These are phyloP conservation scores for Ophiostoma ulmi DNA, from an alignment of 2,329 filamentous ascomycete genomes.

Conservation along the genomic window DNA sequence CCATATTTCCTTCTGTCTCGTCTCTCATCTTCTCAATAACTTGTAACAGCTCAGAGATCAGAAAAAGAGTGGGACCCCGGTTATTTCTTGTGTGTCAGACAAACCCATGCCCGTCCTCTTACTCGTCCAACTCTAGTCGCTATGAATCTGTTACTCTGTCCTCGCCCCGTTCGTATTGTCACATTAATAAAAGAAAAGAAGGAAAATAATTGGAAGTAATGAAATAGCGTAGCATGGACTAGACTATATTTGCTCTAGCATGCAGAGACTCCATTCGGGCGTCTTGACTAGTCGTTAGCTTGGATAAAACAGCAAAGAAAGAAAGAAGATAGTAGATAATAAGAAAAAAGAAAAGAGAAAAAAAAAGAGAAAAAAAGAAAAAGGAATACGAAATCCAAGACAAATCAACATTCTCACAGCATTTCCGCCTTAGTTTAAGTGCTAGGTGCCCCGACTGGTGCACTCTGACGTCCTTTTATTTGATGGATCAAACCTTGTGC, in stretches of 20 bases:
- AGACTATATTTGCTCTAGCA: slow-evolving; percentile 15
- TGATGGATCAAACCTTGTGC: neutral
- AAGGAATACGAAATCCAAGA: neutral
- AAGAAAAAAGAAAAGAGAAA: neutral
- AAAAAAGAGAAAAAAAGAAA: neutral
- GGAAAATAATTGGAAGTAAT: neutral
- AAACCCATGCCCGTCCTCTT: slow-evolving; percentile 21
- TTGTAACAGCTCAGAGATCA: neutral
- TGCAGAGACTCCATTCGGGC: slow-evolving; percentile 18
- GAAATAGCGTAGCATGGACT: slow-evolving; percentile 2
- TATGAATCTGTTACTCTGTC: neutral
- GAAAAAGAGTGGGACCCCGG: neutral
- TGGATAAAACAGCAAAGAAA: slow-evolving; percentile 1
- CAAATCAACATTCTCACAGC: slow-evolving; percentile 3
- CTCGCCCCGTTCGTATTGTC: slow-evolving; percentile 21
- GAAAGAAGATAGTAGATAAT: neutral
- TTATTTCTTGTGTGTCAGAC: slow-evolving; percentile 25
- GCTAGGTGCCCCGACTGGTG: neutral
- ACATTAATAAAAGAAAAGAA: neutral
- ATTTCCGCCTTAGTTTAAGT: slow-evolving; percentile 8
- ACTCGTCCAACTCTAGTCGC: slow-evolving; percentile 19
- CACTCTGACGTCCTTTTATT: slow-evolving; percentile 7
- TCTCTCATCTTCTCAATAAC: neutral
- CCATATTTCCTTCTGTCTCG: neutral
- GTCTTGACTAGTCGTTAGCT: slow-evolving; percentile 20